Evolutionary conservation across 2,329 filamentous ascomycete species (phyloP).

Genomic region (Monosporascus ibericus): DNA sequence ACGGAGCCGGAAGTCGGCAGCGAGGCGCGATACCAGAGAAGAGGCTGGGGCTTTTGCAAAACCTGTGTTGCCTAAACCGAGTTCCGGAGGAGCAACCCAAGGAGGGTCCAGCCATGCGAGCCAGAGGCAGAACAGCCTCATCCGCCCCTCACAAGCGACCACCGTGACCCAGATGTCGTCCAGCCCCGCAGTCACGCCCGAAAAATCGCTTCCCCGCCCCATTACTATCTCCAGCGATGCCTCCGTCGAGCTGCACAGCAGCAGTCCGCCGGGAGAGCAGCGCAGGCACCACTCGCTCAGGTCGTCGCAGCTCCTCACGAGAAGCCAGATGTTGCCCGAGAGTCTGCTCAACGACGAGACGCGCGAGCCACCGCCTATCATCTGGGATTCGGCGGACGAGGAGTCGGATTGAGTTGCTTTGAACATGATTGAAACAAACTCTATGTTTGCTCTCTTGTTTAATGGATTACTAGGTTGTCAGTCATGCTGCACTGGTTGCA

Average conservation of each 20-base stretch:
- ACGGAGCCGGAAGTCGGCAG: conserved; percentile 10
- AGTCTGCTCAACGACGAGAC: conserved; percentile 35
- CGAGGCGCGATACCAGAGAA: not conserved
- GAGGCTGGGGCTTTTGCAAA: conserved; percentile 9
- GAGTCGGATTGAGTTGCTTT: conserved; percentile 15
- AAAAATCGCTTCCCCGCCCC: conserved; percentile 18
- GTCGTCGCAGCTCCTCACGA: conserved; percentile 43
- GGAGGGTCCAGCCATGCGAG: conserved; percentile 8
- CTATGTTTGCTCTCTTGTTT: conserved; percentile 1
- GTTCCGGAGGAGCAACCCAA: conserved; percentile 7
- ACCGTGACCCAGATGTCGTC: conserved; percentile 33
- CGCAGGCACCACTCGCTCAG: conserved; percentile 18
- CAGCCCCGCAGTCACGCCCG: conserved; percentile 24
- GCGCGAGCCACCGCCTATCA: conserved; percentile 31
- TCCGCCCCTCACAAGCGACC: conserved; percentile 38
- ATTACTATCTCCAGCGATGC: conserved; percentile 12
- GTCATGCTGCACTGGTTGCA: not conserved
- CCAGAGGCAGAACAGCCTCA: conserved; percentile 8
- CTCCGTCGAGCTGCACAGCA: conserved; percentile 5
- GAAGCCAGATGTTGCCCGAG: conserved; percentile 48
- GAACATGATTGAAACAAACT: too few species aligned
- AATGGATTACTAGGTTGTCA: not conserved
- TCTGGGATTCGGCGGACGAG: conserved; percentile 39
- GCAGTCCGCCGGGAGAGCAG: conserved; percentile 13
- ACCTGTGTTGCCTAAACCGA: conserved; percentile 12